Conservation (phyloP, 352 stramenopile species). For the Blastocystis sp. region DNA sequence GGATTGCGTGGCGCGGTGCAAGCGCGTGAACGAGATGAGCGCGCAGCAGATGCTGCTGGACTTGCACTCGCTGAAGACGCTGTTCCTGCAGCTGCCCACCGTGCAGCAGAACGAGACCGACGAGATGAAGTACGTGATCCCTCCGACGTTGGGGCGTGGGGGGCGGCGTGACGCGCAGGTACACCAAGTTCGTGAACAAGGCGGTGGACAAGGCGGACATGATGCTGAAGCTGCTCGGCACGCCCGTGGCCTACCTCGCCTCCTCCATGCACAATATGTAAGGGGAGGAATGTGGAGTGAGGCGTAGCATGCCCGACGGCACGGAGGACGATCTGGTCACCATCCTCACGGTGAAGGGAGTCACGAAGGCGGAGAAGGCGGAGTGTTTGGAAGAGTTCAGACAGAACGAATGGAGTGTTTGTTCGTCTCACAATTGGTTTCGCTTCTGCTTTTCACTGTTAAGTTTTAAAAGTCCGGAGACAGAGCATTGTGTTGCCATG, state of each 20-base stretch:
- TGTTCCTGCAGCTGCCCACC: conserved; percentile 82
- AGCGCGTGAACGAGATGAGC: conserved; percentile 87
- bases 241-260: conserved; percentile 87
- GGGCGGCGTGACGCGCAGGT: conserved; percentile 76
- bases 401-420: neutral
- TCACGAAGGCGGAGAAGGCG: conserved; percentile 39
- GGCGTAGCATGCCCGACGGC: conserved; percentile 18
- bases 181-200: conserved; percentile 90
- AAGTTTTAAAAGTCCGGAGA: neutral
- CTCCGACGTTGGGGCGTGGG: conserved; percentile 11
- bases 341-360: conserved; percentile 40
- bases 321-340: conserved; percentile 41
- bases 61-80: too few relatives aligned
- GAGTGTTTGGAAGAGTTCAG: conserved; percentile 54
- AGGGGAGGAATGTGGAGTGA: conserved; percentile 74
- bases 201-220: conserved; percentile 76
- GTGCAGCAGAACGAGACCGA: conserved; percentile 77
- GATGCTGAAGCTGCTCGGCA: conserved; percentile 94
- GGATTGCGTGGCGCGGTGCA: conserved; percentile 65
- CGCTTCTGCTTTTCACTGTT: neutral
- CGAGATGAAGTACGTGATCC: conserved; percentile 70
- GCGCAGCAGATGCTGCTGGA: conserved; percentile 86
- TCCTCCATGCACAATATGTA: conserved; percentile 85
- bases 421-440: conserved; percentile 2
- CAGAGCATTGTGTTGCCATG: neutral